Evolutionary conservation across 2,329 filamentous ascomycete genomes (phyloP).

Genomic region (Fusarium torreyae): DNA sequence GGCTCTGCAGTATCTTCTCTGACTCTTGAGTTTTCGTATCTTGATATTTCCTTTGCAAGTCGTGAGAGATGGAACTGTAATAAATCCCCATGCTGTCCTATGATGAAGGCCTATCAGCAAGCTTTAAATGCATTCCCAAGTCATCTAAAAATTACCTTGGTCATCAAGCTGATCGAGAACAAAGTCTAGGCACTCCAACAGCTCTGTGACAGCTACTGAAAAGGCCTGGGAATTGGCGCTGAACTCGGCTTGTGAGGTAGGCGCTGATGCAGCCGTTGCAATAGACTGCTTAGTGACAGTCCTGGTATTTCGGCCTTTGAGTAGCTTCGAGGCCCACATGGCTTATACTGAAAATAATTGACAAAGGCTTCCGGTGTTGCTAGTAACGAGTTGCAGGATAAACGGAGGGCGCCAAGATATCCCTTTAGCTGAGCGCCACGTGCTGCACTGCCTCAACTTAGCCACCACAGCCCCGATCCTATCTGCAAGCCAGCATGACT

Average conservation of each 20-base stretch:
- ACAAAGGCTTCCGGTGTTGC: neutral
- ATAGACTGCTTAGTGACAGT: constrained; percentile 2
- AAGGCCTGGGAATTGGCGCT: constrained; percentile 45
- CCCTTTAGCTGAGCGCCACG: neutral
- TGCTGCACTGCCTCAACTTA: constrained; percentile 9
- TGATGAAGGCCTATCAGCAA: neutral
- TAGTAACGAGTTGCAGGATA: neutral
- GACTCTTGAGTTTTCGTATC: constrained; percentile 41
- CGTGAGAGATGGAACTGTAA: constrained; percentile 41
- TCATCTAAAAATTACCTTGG: constrained; percentile 22
- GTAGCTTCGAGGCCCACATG: constrained; percentile 14
- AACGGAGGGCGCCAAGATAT: neutral
- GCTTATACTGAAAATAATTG: neutral
- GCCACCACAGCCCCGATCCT: neutral
- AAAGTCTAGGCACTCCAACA: constrained; percentile 42
- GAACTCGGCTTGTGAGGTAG: constrained; percentile 15
- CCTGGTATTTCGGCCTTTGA: constrained; percentile 1
- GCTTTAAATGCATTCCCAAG: neutral
- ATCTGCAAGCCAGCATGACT: no score
- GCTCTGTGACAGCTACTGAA: constrained; percentile 40
- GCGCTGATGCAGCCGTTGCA: constrained; percentile 8
- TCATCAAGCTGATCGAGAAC: constrained; percentile 42
- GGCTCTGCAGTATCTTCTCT: neutral
- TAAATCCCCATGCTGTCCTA: constrained; percentile 44
- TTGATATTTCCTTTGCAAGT: constrained; percentile 40